A percentile compares a stretch with the other conserved stretches of the same genome.
These are phyloP conservation scores for Fusarium pseudocircinatum DNA, from an alignment of 2,329 filamentous ascomycete species.

Conservation along the genomic window DNA sequence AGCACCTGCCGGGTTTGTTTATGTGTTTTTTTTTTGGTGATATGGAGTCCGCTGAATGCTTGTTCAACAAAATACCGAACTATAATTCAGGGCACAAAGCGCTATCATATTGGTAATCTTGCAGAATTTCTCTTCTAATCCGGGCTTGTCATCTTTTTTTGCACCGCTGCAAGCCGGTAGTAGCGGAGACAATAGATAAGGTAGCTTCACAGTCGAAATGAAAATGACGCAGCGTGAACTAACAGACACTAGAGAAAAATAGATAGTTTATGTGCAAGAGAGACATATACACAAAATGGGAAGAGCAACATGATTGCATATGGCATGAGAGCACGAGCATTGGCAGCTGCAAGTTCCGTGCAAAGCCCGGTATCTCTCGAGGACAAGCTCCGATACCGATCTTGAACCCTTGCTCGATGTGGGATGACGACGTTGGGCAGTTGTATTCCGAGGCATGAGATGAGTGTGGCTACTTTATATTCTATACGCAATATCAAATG, in stretches of 20 bases:
- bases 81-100: background rate
- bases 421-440: conserved; percentile 29
- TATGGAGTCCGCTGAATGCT: conserved; percentile 15
- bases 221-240: conserved; percentile 42
- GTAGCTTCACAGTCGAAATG: conserved; percentile 27
- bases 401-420: conserved; percentile 26
- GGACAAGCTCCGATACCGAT: conserved; percentile 31
- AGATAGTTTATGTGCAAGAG: background rate
- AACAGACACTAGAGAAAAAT: conserved; percentile 33
- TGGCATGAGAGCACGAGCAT: background rate
- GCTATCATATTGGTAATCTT: background rate
- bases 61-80: background rate
- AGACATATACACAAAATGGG: background rate
- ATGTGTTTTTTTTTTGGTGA: conserved; percentile 24
- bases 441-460: conserved; percentile 13
- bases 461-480: background rate
- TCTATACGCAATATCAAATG: background rate
- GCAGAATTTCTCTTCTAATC: background rate
- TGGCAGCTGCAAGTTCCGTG: conserved; percentile 18
- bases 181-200: conserved; percentile 14
- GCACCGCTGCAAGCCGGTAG: conserved; percentile 37
- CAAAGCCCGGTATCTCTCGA: conserved; percentile 18
- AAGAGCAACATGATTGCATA: conserved; percentile 9
- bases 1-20: conserved; percentile 20
- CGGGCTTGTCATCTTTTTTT: background rate